These are phyloP conservation scores for Pseudogymnoascus sp. DNA, from an alignment of 2,329 filamentous ascomycete species.

Conservation along the genomic window DNA sequence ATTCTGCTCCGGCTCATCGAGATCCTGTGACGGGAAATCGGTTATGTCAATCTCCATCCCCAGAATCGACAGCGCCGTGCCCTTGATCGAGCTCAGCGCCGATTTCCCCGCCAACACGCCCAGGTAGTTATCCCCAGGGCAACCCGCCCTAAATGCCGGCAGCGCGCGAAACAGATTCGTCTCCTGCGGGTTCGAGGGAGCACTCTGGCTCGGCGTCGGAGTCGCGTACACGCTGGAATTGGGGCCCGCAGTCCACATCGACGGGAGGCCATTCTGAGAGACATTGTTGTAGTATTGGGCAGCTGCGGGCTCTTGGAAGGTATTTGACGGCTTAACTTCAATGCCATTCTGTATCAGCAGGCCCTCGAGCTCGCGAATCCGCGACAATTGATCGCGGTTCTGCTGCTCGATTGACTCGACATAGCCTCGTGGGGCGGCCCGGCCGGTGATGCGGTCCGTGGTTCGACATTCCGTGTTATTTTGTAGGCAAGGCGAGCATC, in stretches of 20 bases:
- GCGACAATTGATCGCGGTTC: constrained; percentile 56
- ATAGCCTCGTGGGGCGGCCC: constrained; percentile 70
- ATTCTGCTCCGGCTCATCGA: constrained; percentile 47
- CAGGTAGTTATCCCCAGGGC: constrained; percentile 54
- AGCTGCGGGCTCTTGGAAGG: constrained; percentile 21
- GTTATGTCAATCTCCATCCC: constrained; percentile 74
- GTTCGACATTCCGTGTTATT: constrained; percentile 70
- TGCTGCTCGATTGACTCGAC: constrained; percentile 68
- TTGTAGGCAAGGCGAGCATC: constrained; percentile 73
- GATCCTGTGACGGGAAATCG: constrained; percentile 58
- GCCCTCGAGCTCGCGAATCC: constrained; percentile 60
- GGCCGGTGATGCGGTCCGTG: constrained; percentile 78
- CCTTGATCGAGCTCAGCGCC: constrained; percentile 64
- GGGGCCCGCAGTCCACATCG: constrained; percentile 15
- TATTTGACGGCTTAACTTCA: constrained; percentile 43
- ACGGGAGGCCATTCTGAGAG: constrained; percentile 11
- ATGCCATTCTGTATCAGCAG: constrained; percentile 53
- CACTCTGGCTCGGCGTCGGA: background rate
- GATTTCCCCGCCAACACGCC: constrained; percentile 52
- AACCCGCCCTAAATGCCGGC: constrained; percentile 22
- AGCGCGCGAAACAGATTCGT: constrained; percentile 19
- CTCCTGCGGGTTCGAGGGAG: constrained; percentile 13
- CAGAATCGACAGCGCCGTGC: constrained; percentile 67
- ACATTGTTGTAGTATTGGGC: constrained; percentile 16
- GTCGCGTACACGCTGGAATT: constrained; percentile 11